Base-by-base conservation (phyloP, 192 early-diverging fungal genomes). In the Backusella tarrabulga region DNA sequence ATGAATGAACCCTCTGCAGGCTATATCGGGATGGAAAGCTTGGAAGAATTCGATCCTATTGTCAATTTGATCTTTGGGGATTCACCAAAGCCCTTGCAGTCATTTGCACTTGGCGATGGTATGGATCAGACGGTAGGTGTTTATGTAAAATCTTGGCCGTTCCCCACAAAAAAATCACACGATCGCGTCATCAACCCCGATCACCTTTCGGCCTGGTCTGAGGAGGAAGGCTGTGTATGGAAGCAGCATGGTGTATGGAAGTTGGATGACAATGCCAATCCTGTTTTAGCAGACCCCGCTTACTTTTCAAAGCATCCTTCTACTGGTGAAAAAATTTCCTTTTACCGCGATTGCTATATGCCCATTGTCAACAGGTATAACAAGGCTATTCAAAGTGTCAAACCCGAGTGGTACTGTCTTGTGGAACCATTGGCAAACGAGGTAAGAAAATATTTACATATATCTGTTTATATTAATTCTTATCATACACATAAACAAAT, bases 371-470 rank as follows among this genome's bases (percentile, higher is more conserved):
- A 87, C 35, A 76, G 82, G 34, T 95, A 91, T 83, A 88, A 86
- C 0, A 74, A 80, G 26, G 91, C 90, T 2, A 89, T 96, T 52
- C 85, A 91, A 26, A 81, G 74, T 69, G 91, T 83, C 4, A 80
- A 85, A 34, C 74, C 80, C 3, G 85, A 86, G 29, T 80, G 80
- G 35, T 82, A 90, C 54, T 79, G 95, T 50, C 93, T 95, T 81
- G 89, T 95, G 1, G 95, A 94, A 72, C 95, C 95, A 2, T 80
- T 95, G 11, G 92, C 94, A n/a, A 95, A 95, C 67, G 93, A 95
- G 79, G 86, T 84, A 79, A 50, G 60, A 26, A 14, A 8, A 34
- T 3, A 32, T 32, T 32, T 32, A 32, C 32, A 52, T 17, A 76
- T 42, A 70, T 54, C 15, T 41, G 54, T 23, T 34, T 71, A 15